Conservation (phyloP, 208 protist species). For the Trichomonas tenax region DNA sequence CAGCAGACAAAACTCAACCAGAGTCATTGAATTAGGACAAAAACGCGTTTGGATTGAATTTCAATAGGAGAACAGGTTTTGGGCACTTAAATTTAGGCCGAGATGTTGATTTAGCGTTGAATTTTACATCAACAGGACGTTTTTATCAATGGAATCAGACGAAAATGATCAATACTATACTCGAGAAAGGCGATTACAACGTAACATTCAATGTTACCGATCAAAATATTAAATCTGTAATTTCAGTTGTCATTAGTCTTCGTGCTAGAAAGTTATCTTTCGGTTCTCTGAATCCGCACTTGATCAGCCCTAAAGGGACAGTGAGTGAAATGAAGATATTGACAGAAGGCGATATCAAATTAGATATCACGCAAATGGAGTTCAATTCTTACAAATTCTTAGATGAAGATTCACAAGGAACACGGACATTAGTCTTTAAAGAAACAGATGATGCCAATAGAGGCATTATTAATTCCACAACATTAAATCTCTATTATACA, state of each 20-base stretch:
- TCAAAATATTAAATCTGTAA: background rate
- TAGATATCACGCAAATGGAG: background rate
- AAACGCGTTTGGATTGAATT: background rate
- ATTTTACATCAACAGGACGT: background rate
- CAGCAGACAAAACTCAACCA: background rate
- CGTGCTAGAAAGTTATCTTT: background rate
- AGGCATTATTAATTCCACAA: background rate
- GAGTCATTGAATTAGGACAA: background rate
- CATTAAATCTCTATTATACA: background rate
- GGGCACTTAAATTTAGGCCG: background rate
- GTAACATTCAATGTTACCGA: background rate
- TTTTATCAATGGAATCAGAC: background rate
- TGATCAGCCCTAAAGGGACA: background rate
- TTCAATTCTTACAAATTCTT: background rate
- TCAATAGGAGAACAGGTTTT: background rate
- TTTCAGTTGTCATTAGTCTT: background rate
- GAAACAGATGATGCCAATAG: background rate
- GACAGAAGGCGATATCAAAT: background rate
- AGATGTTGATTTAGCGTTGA: background rate
- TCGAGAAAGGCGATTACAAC: background rate
- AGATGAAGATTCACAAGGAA: background rate
- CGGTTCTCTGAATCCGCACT: background rate
- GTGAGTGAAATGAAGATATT: background rate
- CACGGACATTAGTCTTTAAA: background rate
- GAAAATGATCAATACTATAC: background rate